Evolutionary conservation across 306 rosid species (phyloP).

Genomic region (Ochetophila trinervis): DNA sequence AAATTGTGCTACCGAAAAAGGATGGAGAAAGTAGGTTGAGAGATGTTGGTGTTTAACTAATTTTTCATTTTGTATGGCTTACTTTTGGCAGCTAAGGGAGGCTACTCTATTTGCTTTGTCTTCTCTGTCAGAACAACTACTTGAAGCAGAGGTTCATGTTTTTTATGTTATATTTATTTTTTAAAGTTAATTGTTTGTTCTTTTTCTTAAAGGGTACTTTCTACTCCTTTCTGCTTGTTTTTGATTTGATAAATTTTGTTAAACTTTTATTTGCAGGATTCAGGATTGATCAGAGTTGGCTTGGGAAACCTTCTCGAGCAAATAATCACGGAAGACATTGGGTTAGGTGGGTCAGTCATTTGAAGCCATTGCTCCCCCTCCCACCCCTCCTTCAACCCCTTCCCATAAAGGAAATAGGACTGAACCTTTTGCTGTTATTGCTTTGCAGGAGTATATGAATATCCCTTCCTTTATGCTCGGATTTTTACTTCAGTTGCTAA

Average conservation of each 20-base stretch:
- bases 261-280: conserved; percentile 43
- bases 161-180: conserved; percentile 9
- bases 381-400: not conserved
- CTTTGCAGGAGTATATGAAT: conserved; percentile 66
- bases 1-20: too few relatives aligned
- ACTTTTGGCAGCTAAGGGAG: conserved; percentile 76
- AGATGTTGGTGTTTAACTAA: too few relatives aligned
- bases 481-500: conserved; percentile 70
- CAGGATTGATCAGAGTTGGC: conserved; percentile 36
- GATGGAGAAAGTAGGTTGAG: too few relatives aligned
- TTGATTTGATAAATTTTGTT: conserved; percentile 16
- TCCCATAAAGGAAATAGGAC: not conserved
- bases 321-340: conserved; percentile 59
- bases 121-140: conserved; percentile 74
- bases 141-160: conserved; percentile 62
- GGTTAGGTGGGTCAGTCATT: conserved; percentile 46
- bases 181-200: not conserved
- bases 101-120: conserved; percentile 76
- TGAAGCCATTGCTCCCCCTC: not conserved
- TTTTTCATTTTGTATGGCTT: conserved; percentile 13
- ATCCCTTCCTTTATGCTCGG: conserved; percentile 89
- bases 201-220: conserved; percentile 14
- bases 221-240: conserved; percentile 6
- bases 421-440: conserved; percentile 15
- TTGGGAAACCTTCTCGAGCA: conserved; percentile 56